phyloP scores from a whole-genome alignment of 345 rosid species.

The Citropsis articulata region DNA sequence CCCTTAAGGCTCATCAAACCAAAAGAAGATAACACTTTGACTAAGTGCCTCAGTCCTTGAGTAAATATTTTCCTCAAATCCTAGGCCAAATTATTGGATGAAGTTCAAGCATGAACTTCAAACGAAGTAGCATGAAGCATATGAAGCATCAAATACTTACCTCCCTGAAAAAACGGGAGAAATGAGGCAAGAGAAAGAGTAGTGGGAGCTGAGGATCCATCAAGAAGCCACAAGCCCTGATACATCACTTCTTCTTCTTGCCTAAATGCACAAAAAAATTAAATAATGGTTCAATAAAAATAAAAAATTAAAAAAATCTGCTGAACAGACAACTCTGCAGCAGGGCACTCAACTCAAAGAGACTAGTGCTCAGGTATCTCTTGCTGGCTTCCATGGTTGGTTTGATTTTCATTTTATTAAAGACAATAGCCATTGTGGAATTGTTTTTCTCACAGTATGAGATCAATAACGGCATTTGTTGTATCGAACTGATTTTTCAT shows the following conservation, averaged over 20 bases:
- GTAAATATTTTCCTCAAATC: slow-evolving; percentile 57
- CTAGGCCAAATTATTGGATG: slow-evolving; percentile 20
- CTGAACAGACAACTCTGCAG: no score
- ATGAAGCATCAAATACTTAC: slow-evolving; percentile 33
- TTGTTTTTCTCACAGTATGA: no score
- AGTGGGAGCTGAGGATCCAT: slow-evolving; percentile 60
- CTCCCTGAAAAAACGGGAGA: slow-evolving; percentile 65
- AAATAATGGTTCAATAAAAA: no score
- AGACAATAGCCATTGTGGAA: no score
- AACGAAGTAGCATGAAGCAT: slow-evolving; percentile 18
- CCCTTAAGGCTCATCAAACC: slow-evolving; percentile 69
- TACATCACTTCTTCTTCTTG: slow-evolving; percentile 56
- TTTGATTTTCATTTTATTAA: no score
- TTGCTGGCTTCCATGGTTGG: no score
- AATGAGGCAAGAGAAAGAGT: slow-evolving; percentile 76
- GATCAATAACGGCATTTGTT: no score
- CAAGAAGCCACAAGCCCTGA: slow-evolving; percentile 66
- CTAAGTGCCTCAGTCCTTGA: slow-evolving; percentile 55
- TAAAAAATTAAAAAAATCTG: no score
- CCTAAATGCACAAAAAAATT: slow-evolving; percentile 62
- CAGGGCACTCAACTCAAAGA: no score
- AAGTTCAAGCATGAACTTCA: slow-evolving; percentile 15
- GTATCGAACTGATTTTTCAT: no score
- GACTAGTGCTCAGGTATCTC: no score
- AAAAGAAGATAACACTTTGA: slow-evolving; percentile 61